phyloP scores from a whole-genome alignment of 1,284 basidiomycete species.

The Caloboletus inedulis region DNA sequence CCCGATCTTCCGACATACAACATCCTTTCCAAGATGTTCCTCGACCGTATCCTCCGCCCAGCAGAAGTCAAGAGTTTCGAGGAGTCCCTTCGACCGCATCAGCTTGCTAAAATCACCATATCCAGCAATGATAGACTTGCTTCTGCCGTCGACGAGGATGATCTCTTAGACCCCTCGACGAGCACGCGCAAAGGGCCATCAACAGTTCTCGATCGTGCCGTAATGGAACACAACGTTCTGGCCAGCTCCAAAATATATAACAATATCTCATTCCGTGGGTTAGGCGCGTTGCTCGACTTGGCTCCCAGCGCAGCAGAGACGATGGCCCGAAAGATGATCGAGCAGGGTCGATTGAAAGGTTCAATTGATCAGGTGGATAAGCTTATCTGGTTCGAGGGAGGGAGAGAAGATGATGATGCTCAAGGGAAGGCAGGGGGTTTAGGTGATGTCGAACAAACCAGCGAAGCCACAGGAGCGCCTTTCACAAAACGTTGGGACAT shows the following conservation, averaged over 20 bases:
- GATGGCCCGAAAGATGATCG: slow-evolving; percentile 95
- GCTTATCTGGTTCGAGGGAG: slow-evolving; percentile 87
- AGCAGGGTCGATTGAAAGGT: slow-evolving; percentile 87
- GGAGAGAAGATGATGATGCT: slow-evolving; percentile 79
- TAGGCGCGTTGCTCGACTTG: slow-evolving; percentile 82
- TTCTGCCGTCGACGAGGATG: slow-evolving; percentile 57
- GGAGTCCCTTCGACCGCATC: slow-evolving; percentile 83
- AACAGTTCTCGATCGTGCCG: slow-evolving; percentile 95
- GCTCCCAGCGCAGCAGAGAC: slow-evolving; percentile 88
- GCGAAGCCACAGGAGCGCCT: slow-evolving; percentile 83
- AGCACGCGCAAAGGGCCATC: slow-evolving; percentile 83
- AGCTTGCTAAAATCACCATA: slow-evolving; percentile 85
- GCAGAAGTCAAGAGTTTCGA: slow-evolving; percentile 90
- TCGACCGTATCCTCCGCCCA: slow-evolving; percentile 91
- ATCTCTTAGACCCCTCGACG: slow-evolving; percentile 47
- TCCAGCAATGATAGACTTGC: slow-evolving; percentile 76
- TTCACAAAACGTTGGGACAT: slow-evolving; percentile 92
- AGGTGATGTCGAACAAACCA: slow-evolving; percentile 78
- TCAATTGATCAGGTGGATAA: slow-evolving; percentile 93
- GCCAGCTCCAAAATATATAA: slow-evolving; percentile 94
- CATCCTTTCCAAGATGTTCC: slow-evolving; percentile 95
- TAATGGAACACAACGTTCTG: slow-evolving; percentile 97
- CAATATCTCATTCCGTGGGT: slow-evolving; percentile 88
- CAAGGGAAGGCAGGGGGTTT: slow-evolving; percentile 91
- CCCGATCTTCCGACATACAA: slow-evolving; percentile 76